Evolutionary conservation across 371 early-diverging fungal genomes (phyloP).

Genomic region (Zychaea mexicana): DNA sequence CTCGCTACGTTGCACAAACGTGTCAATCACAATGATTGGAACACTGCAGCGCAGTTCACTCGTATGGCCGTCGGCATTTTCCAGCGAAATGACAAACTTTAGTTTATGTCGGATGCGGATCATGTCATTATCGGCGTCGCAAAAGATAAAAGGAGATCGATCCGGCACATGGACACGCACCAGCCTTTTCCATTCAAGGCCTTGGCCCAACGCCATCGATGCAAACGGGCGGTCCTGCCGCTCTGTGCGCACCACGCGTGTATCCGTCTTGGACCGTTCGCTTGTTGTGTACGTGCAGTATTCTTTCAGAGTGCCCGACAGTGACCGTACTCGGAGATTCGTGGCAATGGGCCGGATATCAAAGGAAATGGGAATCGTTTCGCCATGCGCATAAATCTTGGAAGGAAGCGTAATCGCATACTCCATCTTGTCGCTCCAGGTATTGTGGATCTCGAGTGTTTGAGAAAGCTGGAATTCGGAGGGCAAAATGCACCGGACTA

Average conservation of each 20-base stretch:
- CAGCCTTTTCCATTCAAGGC: slow-evolving; percentile 12
- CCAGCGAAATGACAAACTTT: slow-evolving; percentile 24
- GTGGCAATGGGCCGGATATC: slow-evolving; percentile 38
- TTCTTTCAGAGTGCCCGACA: slow-evolving; percentile 41
- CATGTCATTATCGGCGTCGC: slow-evolving; percentile 47
- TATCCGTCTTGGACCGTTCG: slow-evolving; percentile 41
- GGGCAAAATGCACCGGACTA: slow-evolving; percentile 38
- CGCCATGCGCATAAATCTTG: slow-evolving; percentile 36
- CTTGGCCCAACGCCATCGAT: background rate
- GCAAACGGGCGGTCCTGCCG: slow-evolving; percentile 28
- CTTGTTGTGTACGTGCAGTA: slow-evolving; percentile 40
- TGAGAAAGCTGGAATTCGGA: slow-evolving; percentile 37
- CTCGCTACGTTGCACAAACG: slow-evolving; percentile 31
- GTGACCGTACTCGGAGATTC: slow-evolving; percentile 27
- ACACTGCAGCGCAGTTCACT: slow-evolving; percentile 47
- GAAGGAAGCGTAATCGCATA: slow-evolving; percentile 46
- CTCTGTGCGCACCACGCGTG: slow-evolving; percentile 25
- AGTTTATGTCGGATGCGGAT: slow-evolving; percentile 42
- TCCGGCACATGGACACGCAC: slow-evolving; percentile 31
- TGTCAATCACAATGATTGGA: slow-evolving; percentile 35
- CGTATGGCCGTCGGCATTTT: slow-evolving; percentile 32
- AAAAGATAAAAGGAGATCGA: slow-evolving; percentile 30
- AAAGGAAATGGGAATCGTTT: slow-evolving; percentile 39
- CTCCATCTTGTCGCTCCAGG: slow-evolving; percentile 47
- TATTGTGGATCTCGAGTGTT: slow-evolving; percentile 40